Base-by-base conservation (phyloP, 768 basidiomycete genomes). In the Hericium alpestre region DNA sequence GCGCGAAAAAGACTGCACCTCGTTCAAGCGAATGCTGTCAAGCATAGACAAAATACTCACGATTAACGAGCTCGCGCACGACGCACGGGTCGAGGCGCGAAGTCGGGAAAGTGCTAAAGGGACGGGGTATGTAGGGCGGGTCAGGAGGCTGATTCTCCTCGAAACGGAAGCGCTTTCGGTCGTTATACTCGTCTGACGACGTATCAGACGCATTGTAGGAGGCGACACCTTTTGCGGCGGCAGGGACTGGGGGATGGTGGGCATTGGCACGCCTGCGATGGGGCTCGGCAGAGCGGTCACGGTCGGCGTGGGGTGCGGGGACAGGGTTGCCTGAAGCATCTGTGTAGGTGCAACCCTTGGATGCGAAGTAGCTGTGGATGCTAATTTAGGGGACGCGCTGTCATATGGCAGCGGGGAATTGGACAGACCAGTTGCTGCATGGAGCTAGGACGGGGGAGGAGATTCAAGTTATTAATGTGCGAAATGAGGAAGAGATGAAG, bases 241-340 rank as follows among this genome's bases (percentile, higher is more conserved):
- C 37, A 50, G 59, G 39, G 40, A 25, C 52, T 4, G 61, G 55
- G 4, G 59, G 37, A 50, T 54, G 22, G 54, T 46, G 59, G 15
- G 50, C 38, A 51, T 51, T 40, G 8, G 53, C 37, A 38, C 54
- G 51, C 2, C 61, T 54, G 9, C 61, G 59, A 49, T 61, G 60
- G 7, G 63, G 46, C 56, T 63, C 57, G 18, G 63, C 60, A 23
- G 58, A 59, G 22, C 57, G 55, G 41, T 43, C 41, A 18, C 41
- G 41, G 16, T 43, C 18, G 20, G 48, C 48, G 18, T 22, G 48
- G 76, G 89, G 61, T 0, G 89, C 87, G 41, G 88, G 85, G 11
- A 91, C 90, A n/a, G 82, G 76, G 49, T 86, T 83, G 38, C 89
- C 90, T 20, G 83, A 78, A 22, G 87, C 76, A 60, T 91, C 88